Base-by-base conservation (phyloP, 352 stramenopile species). In the Vaucheria bursata region DNA sequence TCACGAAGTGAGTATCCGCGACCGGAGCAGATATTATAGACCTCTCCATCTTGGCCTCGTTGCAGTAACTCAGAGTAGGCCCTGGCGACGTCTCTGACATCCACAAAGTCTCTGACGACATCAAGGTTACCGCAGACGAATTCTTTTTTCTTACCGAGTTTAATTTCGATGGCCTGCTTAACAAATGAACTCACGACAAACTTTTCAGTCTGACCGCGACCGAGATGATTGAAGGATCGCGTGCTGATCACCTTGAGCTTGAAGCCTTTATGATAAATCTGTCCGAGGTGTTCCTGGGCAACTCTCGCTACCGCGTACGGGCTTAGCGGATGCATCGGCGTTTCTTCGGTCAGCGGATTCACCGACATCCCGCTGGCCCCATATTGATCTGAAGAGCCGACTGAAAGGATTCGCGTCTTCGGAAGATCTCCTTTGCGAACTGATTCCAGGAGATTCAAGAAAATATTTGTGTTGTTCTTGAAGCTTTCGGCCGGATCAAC, bases 391-490 rank as follows among this genome's bases (percentile, higher is more conserved):
- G 45, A 59, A 18, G 45, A 59, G 45, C 45, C 45, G 12, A 59
- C 45, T 25, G 45, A 59, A 18, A 59, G 45, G 12, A 59, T 25
- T 25, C 25, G 18, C 12, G 45, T 59, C n/a, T n/a, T n/a, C 25
- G 45, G 12, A 18, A 59, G 25, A 25, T 18, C 45, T 18, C 25
- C 12, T 59, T 59, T 59, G 25, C 45, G 45, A 25, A 59, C 25
- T 18, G 45, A 25, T 18, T 59, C 45, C 18, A 59, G 12, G 25
- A 59, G 45, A 25, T 59, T 59, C 18, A 59, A 25, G 25, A 59
- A 59, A 59, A 59, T 59, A 59, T 59, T 59, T 18, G 45, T 59
- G 45, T 59, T 59, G 45, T 59, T 59, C 12, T 18, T 59, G 25
- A 59, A 59, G 45, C 45, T 59, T 25, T 59, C 45, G 12, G 25